Evolutionary conservation across 805 yeast genomes (phyloP).

Genomic region (Metschnikowia dekortorum): DNA sequence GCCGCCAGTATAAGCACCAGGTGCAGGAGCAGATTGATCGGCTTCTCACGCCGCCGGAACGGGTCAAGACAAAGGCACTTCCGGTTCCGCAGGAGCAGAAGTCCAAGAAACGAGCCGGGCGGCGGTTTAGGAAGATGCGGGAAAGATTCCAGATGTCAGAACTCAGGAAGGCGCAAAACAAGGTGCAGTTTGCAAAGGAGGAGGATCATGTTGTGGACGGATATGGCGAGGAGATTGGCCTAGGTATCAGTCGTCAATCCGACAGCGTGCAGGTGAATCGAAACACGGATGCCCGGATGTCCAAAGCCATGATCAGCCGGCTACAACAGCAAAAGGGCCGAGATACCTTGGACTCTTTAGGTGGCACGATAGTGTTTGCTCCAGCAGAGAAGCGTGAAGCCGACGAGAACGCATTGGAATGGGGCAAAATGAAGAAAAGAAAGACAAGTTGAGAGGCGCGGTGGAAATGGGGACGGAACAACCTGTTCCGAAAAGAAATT

Average conservation of each 20-base stretch:
- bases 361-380: slow-evolving; percentile 9
- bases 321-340: slow-evolving; percentile 23
- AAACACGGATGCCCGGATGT: slow-evolving; percentile 53
- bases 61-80: slow-evolving; percentile 54
- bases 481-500: too few species aligned
- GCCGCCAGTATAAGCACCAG: slow-evolving; percentile 56
- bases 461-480: too few species aligned
- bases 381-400: slow-evolving; percentile 4
- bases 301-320: slow-evolving; percentile 56
- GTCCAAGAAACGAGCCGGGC: slow-evolving; percentile 84
- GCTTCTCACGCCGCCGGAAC: slow-evolving; percentile 72
- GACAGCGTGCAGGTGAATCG: slow-evolving; percentile 32
- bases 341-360: slow-evolving; percentile 8
- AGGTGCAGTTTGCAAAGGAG: slow-evolving; percentile 74
- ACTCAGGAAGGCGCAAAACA: slow-evolving; percentile 75
- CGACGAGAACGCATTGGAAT: background rate
- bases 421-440: background rate
- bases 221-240: slow-evolving; percentile 76
- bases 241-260: slow-evolving; percentile 61
- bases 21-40: slow-evolving; percentile 63
- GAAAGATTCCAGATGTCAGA: slow-evolving; percentile 80
- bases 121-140: slow-evolving; percentile 71
- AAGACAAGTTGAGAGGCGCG: background rate
- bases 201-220: slow-evolving; percentile 61
- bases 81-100: slow-evolving; percentile 71